phyloP scores from a whole-genome alignment of 805 yeast genomes.

The Kockiozyma suomiensis region DNA sequence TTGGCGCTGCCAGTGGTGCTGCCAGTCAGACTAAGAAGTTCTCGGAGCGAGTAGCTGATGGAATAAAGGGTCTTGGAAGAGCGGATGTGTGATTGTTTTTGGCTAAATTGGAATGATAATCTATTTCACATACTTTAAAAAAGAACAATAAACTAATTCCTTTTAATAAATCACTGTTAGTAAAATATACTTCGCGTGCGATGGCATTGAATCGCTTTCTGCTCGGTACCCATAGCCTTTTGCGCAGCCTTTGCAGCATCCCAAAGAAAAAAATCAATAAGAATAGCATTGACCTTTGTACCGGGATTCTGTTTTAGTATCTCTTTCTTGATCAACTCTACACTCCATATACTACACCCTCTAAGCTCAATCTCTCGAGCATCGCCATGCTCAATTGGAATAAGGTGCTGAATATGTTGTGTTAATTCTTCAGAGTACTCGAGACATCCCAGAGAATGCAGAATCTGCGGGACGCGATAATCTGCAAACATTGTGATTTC shows the following conservation, averaged over 20 bases:
- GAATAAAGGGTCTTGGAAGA: constrained; percentile 6
- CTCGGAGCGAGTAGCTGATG: constrained; percentile 10
- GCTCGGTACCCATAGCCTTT: constrained; percentile 18
- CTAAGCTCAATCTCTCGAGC: constrained; percentile 47
- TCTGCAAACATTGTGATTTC: constrained; percentile 51
- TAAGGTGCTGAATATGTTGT: constrained; percentile 32
- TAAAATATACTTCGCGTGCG: constrained; percentile 44
- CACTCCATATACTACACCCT: constrained; percentile 49
- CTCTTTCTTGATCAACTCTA: constrained; percentile 42
- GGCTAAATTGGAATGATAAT: too few species aligned
- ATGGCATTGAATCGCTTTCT: constrained; percentile 42
- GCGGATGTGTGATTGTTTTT: neutral
- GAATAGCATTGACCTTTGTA: constrained; percentile 42
- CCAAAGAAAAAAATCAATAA: constrained; percentile 50
- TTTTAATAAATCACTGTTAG: neutral
- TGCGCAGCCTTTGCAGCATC: constrained; percentile 49
- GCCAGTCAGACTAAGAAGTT: constrained; percentile 20
- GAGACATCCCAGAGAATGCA: constrained; percentile 44
- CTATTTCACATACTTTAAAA: too few species aligned
- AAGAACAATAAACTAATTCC: too few species aligned
- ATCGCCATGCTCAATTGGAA: constrained; percentile 41
- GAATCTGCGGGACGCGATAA: constrained; percentile 51
- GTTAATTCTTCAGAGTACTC: constrained; percentile 40
- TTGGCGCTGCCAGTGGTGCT: constrained; percentile 12
- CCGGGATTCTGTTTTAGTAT: constrained; percentile 36